A percentile compares a stretch with the other conserved stretches of the same genome.
Conservation (phyloP, 257 asterid genomes). For the Striga asiatica region DNA sequence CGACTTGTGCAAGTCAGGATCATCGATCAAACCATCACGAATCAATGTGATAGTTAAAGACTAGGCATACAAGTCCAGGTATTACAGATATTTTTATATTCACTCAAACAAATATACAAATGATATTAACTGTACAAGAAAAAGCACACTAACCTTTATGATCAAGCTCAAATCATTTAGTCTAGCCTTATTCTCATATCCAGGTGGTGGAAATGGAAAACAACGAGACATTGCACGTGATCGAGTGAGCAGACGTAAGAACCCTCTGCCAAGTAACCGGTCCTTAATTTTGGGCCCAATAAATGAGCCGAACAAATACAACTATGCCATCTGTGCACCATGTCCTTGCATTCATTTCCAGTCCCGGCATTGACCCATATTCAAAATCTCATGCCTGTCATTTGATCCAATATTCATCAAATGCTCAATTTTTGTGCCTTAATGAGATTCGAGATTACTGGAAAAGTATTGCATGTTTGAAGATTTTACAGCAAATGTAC, state of each 20-base stretch:
- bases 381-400: slow-evolving; percentile 21
- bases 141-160: slow-evolving; percentile 25
- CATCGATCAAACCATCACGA: no score
- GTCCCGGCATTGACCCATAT: slow-evolving; percentile 13
- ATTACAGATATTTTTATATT: no score
- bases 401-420: slow-evolving; percentile 14
- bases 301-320: slow-evolving; percentile 41
- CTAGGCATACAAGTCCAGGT: no score
- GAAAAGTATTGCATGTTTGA: no score
- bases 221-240: slow-evolving; percentile 43
- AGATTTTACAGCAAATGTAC: neutral
- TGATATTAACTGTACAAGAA: neutral
- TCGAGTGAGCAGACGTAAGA: slow-evolving; percentile 15
- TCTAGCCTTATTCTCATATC: slow-evolving; percentile 30
- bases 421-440: no score
- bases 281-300: slow-evolving; percentile 33
- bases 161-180: slow-evolving; percentile 22
- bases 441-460: no score
- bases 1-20: no score
- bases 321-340: slow-evolving; percentile 39
- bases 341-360: slow-evolving; percentile 48
- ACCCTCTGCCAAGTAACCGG: slow-evolving; percentile 23
- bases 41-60: no score
- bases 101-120: no score
- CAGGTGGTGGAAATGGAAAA: slow-evolving; percentile 49